Evolutionary conservation across 1,284 basidiomycete species (phyloP).

Genomic region (Ceratobasidium theobromae): DNA sequence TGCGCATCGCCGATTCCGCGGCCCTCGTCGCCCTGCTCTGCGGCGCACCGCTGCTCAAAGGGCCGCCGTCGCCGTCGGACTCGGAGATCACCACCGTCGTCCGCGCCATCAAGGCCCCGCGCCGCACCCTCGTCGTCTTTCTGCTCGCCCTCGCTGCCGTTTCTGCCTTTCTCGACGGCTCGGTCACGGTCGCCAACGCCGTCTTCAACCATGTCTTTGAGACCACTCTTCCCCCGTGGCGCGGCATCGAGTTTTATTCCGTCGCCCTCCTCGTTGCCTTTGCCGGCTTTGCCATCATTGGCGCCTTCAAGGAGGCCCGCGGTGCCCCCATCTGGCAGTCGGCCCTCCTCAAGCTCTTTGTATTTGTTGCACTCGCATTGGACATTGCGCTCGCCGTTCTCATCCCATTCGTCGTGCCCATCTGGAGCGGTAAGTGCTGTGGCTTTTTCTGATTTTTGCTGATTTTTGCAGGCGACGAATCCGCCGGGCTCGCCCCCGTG

Average conservation of each 20-base stretch:
- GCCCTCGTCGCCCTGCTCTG: slow-evolving; percentile 1
- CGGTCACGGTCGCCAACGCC: slow-evolving; percentile 63
- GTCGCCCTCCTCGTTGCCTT: slow-evolving; percentile 63
- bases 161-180: slow-evolving; percentile 39
- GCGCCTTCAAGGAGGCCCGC: slow-evolving; percentile 72
- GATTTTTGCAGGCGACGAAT: slow-evolving; percentile 42
- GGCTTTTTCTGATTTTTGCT: too few relatives aligned
- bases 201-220: slow-evolving; percentile 66
- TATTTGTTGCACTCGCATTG: slow-evolving; percentile 55
- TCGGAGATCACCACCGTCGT: slow-evolving; percentile 11
- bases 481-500: slow-evolving; percentile 48
- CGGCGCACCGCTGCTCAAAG: slow-evolving; percentile 15
- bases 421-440: slow-evolving; percentile 50
- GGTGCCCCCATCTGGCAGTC: slow-evolving; percentile 70
- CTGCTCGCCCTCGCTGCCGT: slow-evolving; percentile 58
- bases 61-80: neutral
- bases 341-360: slow-evolving; percentile 56
- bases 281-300: slow-evolving; percentile 65
- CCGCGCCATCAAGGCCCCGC: slow-evolving; percentile 48
- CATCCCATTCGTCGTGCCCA: slow-evolving; percentile 50
- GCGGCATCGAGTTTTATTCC: slow-evolving; percentile 56
- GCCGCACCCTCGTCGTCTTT: slow-evolving; percentile 67
- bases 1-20: slow-evolving; percentile 9
- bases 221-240: slow-evolving; percentile 45
- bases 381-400: slow-evolving; percentile 62